Evolutionary conservation across 345 rosid genomes (phyloP).

Genomic region (Odontarrhena argentea): DNA sequence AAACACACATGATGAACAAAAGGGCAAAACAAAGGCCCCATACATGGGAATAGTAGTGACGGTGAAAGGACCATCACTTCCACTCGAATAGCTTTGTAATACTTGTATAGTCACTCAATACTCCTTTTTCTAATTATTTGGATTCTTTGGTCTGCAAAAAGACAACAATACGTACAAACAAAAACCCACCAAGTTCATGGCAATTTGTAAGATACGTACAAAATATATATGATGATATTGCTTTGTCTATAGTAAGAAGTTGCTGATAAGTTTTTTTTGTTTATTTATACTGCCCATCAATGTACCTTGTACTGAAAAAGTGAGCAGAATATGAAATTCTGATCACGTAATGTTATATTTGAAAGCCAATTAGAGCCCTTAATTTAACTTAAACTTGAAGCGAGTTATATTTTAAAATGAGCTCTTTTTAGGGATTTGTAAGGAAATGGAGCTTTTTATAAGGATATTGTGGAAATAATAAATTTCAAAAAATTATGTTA

Average conservation of each 20-base stretch:
- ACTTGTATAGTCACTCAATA: neutral
- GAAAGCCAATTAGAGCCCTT: neutral
- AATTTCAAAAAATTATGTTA: neutral
- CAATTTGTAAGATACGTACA: constrained; percentile 22
- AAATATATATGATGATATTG: neutral
- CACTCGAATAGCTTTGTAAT: constrained; percentile 10
- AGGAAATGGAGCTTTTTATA: neutral
- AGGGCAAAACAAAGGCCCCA: constrained; percentile 13
- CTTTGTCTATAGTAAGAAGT: neutral
- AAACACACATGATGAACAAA: constrained; percentile 29
- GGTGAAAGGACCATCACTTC: constrained; percentile 23
- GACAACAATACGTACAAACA: constrained; percentile 14
- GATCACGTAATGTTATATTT: neutral
- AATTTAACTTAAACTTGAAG: neutral
- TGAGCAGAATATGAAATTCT: neutral
- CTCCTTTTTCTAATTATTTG: neutral
- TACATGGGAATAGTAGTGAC: constrained; percentile 3
- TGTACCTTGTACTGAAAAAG: constrained; percentile 19
- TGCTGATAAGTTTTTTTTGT: neutral
- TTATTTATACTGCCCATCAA: neutral
- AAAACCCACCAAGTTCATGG: constrained; percentile 18
- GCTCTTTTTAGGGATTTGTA: neutral
- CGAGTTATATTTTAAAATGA: neutral
- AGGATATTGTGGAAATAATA: neutral
- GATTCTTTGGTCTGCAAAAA: neutral